Base-by-base conservation (phyloP, 225 moss, liverwort and hornwort genomes). In the Polytrichum formosum region DNA sequence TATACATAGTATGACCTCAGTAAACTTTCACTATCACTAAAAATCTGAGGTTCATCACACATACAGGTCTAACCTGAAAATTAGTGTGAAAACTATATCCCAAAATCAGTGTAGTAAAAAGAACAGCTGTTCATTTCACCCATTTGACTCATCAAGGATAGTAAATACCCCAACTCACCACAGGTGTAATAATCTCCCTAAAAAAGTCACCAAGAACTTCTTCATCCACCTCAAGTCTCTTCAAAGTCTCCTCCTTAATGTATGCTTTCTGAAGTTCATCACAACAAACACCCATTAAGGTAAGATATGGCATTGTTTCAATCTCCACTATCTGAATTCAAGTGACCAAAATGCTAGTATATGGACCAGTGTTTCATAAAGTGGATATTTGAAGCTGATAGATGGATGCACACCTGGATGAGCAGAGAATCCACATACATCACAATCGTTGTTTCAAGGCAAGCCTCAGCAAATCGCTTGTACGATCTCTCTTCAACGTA, bases 221-320 rank as follows among this genome's bases (percentile, higher is more conserved):
- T 85, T 98, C 98, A 77, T 98, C 98, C 53, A 98, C 89, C 81
- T 91, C 92, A 28, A 98, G 98, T 78, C 98, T 92, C 72, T 98
- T 95, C 71, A 98, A 76, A 64, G 98, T 98, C 70, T 98, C 98
- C 83, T 98, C 98, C 78, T 98, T 98, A 59, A 98, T 98, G 66
- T 92, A 88, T 54, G 85, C 90, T 91, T 83, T 98, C 98, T 98
- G 80, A 35, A 74, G 28, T 18, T 65, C 60, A 63, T 25, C 25
- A 18, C 35, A 35, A 35, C 9, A 35, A 9, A 35, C 35, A 35
- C 35, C 53, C 6, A 27, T 19, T 18, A 63, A 22, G 23, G 7
- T 18, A 5, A 18, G 18, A 29, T 65, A 67, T 26, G 46, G 22
- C 25, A 53, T 25, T 18, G n/a, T 46, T 13, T 58, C 58, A 58